Evolutionary conservation across 768 basidiomycete species (phyloP), one percentile per base, ranked within the genome.

Genomic region (Hypsizygus marmoreus): DNA sequence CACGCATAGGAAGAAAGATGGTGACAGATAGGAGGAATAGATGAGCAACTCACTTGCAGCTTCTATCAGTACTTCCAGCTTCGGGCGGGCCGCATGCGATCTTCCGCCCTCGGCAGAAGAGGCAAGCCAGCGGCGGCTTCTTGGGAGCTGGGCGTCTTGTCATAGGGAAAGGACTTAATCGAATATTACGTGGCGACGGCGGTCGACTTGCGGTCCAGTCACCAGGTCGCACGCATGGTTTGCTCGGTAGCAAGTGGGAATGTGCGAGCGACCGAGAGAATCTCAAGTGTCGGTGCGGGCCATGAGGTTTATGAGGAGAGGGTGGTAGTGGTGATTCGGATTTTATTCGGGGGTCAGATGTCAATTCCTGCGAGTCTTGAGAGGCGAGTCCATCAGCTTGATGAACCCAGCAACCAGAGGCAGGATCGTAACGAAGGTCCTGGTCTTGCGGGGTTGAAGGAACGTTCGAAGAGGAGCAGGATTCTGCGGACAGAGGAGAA

Each of bases 41-140:
- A n/a, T n/a, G 22, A 42, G 38, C 44, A 13, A 75, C 83, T 72
- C 54, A 84, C 84, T 83, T 83, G 82, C 83, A 86, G 0, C 81
- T 79, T 49, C 73, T 73, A 50, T 80, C 78, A 38, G 68, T 67
- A 51, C 76, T 79, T 7, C 74, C 77, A 1, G 76, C 71, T 10
- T 71, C 54, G 2, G 82, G 80, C 9, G 82, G 76, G 0, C 84
- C 83, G 49, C 84, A 86, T 7, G 84, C 84, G 39, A 86, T 86
- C 65, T 85, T 85, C 31, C 83, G 70, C 4, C 81, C 81, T 30
- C 83, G 71, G 57, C 83, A 85, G 56, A 85, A 85, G 5, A 82
- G 65, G 51, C 83, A 84, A 1, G 83, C 83, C 1, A 84, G 67
- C 2, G 77, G 73, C 12, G 83, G 83, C 50, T 84, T 84, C 67